phyloP scores from a whole-genome alignment of 208 protist species.

The Dictyostelium gargantuum region DNA sequence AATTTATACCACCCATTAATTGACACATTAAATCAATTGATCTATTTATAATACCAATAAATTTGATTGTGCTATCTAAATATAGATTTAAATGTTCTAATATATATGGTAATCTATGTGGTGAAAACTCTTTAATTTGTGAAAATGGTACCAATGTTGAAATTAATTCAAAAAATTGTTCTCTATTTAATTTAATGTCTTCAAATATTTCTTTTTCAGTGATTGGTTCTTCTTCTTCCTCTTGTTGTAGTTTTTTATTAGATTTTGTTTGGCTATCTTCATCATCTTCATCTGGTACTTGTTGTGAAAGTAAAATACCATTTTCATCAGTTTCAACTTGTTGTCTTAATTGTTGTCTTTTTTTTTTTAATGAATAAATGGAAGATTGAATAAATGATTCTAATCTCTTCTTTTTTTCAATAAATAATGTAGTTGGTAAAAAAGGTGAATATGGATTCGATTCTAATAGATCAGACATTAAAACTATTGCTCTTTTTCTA shows the following conservation, averaged over 20 bases:
- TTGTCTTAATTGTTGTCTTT: neutral
- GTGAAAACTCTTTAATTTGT: neutral
- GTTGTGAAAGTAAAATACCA: neutral
- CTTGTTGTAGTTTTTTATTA: neutral
- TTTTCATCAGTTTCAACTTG: neutral
- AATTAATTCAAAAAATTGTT: neutral
- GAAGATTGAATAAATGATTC: neutral
- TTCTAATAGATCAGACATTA: slow-evolving; percentile 63
- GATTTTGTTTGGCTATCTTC: slow-evolving; percentile 18
- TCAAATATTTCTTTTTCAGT: neutral
- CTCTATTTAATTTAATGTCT: neutral
- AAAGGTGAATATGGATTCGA: slow-evolving; percentile 63
- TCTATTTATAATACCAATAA: slow-evolving; percentile 3
- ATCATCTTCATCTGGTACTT: slow-evolving; percentile 24
- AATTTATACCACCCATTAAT: slow-evolving; percentile 62
- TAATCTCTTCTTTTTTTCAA: neutral
- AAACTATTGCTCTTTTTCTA: slow-evolving; percentile 73
- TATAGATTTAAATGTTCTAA: neutral
- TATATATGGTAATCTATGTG: neutral
- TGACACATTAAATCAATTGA: slow-evolving; percentile 9
- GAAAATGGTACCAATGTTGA: neutral
- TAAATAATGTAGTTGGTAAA: neutral
- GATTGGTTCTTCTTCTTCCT: neutral
- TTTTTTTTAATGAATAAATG: neutral
- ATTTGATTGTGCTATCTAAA: neutral